Conservation (phyloP, 2,329 filamentous ascomycete species). For the Colletotrichum cuscutae region DNA sequence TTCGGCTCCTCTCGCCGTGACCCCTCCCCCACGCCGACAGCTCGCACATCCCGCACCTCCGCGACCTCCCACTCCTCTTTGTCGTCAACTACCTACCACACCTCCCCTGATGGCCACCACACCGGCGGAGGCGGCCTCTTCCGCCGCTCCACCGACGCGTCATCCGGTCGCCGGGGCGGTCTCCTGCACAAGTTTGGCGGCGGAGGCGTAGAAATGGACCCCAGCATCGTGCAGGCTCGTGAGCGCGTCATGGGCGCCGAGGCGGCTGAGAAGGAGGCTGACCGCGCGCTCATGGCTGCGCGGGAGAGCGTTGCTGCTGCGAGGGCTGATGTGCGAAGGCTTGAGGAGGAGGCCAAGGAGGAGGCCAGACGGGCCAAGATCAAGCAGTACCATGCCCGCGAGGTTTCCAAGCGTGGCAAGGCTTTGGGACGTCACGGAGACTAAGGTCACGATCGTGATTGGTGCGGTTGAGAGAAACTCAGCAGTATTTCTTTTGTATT, state of each 20-base stretch:
- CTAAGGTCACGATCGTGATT: background rate
- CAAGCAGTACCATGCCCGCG: slow-evolving; percentile 73
- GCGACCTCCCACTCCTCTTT: slow-evolving; percentile 34
- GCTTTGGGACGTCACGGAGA: slow-evolving; percentile 64
- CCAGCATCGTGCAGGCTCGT: slow-evolving; percentile 68
- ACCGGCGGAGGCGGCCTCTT: slow-evolving; percentile 39
- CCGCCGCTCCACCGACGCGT: slow-evolving; percentile 41
- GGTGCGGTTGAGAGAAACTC: background rate
- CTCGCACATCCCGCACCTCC: slow-evolving; percentile 40
- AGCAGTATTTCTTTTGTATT: background rate
- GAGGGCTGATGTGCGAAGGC: slow-evolving; percentile 68
- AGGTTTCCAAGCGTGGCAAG: slow-evolving; percentile 75
- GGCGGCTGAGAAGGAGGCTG: slow-evolving; percentile 71
- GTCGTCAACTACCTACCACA: slow-evolving; percentile 37
- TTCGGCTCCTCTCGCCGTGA: slow-evolving; percentile 46
- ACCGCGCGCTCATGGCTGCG: slow-evolving; percentile 69
- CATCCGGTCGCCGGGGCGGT: slow-evolving; percentile 45
- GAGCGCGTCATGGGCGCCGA: slow-evolving; percentile 73
- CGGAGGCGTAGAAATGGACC: slow-evolving; percentile 62
- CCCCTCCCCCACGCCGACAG: slow-evolving; percentile 39
- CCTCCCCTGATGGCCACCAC: slow-evolving; percentile 35
- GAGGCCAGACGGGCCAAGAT: slow-evolving; percentile 73
- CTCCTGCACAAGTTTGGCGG: slow-evolving; percentile 59
- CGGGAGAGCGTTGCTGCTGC: slow-evolving; percentile 70
- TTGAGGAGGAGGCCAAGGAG: slow-evolving; percentile 74